These are phyloP conservation scores for Stemphylium vesicarium DNA, from an alignment of 2,329 filamentous ascomycete species.

Conservation along the genomic window DNA sequence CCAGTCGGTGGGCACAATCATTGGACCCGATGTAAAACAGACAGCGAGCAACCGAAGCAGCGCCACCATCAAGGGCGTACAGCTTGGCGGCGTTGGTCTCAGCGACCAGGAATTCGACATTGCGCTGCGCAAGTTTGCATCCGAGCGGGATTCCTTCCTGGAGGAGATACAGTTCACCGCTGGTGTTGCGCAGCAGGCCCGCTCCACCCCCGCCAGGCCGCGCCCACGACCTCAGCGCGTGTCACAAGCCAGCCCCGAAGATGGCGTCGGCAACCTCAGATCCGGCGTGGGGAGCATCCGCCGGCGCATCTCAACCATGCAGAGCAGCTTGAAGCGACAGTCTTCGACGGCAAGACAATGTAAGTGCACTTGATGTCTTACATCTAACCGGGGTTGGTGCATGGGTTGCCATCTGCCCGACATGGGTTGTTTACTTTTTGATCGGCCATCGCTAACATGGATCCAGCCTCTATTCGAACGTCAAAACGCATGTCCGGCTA, in stretches of 20 bases:
- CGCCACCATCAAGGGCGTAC: conserved; percentile 63
- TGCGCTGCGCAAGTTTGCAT: conserved; percentile 90
- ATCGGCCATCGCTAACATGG: conserved; percentile 33
- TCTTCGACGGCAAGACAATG: conserved; percentile 76
- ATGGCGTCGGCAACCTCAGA: conserved; percentile 62
- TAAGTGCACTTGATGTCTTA: conserved; percentile 55
- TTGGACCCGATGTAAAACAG: conserved; percentile 52
- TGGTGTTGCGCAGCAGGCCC: conserved; percentile 64
- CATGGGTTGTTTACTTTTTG: conserved; percentile 31
- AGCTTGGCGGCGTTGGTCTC: conserved; percentile 52
- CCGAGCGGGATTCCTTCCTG: conserved; percentile 91
- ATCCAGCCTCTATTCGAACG: conserved; percentile 71
- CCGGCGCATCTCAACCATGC: conserved; percentile 92
- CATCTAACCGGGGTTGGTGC: background rate
- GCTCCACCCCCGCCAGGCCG: conserved; percentile 65
- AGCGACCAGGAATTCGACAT: conserved; percentile 91
- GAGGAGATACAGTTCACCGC: conserved; percentile 90
- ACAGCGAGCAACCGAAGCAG: conserved; percentile 70
- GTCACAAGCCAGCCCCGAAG: conserved; percentile 54
- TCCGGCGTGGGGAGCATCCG: conserved; percentile 82
- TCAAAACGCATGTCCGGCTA: conserved; percentile 93
- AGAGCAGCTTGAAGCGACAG: conserved; percentile 86
- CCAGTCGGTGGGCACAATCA: conserved; percentile 60
- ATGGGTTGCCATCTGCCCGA: background rate
- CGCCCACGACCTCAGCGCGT: conserved; percentile 84